phyloP scores from a whole-genome alignment of 306 rosid genomes.

The Cicer yamashitae region DNA sequence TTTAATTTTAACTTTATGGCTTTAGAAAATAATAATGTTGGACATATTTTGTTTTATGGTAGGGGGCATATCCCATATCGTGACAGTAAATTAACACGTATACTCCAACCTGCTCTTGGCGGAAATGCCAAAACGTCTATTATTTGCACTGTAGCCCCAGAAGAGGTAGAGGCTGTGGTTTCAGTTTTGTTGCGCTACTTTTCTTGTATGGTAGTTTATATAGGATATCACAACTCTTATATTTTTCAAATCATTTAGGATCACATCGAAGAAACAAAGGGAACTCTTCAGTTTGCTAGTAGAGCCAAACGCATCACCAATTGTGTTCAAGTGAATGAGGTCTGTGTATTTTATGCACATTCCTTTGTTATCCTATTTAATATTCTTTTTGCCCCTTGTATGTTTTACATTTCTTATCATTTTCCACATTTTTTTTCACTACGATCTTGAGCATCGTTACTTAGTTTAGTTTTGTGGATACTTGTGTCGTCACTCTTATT shows the following conservation, averaged over 20 bases:
- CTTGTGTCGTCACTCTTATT: too few species aligned
- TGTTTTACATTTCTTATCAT: background rate
- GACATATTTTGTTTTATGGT: conserved; percentile 33
- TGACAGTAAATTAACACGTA: conserved; percentile 96
- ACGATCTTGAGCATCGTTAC: background rate
- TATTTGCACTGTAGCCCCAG: conserved; percentile 93
- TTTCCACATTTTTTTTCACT: conserved; percentile 1
- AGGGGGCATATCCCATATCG: conserved; percentile 97
- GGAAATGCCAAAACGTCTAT: conserved; percentile 99
- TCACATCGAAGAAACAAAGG: conserved; percentile 94
- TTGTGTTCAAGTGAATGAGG: conserved; percentile 97
- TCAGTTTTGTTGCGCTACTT: background rate
- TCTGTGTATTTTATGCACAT: conserved; percentile 42
- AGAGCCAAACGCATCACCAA: conserved; percentile 96
- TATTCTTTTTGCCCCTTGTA: background rate
- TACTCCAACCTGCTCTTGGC: conserved; percentile 99
- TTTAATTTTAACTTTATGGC: conserved; percentile 12
- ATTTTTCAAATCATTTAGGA: conserved; percentile 52
- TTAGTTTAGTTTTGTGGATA: too few species aligned
- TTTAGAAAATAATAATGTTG: conserved; percentile 30
- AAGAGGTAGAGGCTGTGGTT: conserved; percentile 68
- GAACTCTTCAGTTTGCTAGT: conserved; percentile 98
- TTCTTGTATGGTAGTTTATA: conserved; percentile 1
- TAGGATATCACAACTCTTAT: conserved; percentile 19
- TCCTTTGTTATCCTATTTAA: conserved; percentile 2